Evolutionary conservation across 2,329 filamentous ascomycete species (phyloP).

Genomic region (Arthrobotrys iridis): DNA sequence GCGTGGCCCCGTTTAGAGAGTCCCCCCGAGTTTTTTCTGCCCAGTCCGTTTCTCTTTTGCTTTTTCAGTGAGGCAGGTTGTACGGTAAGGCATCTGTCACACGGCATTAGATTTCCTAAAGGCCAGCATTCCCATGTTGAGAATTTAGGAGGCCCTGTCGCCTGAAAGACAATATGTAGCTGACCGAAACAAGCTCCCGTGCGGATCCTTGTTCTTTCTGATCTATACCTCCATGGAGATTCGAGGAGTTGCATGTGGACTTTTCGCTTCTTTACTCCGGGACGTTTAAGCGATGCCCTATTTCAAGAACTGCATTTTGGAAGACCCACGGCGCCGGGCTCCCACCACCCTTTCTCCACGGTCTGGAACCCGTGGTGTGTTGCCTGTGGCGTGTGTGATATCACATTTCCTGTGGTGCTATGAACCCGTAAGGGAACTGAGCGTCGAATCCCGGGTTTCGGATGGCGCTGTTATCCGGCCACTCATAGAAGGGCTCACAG

Average conservation of each 20-base stretch:
- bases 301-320: background rate
- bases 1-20: background rate
- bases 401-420: slow-evolving; percentile 1
- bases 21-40: background rate
- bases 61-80: background rate
- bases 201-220: slow-evolving; percentile 14
- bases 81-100: slow-evolving; percentile 5
- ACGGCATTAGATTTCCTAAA: background rate
- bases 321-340: slow-evolving; percentile 31
- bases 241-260: background rate
- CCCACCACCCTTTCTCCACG: slow-evolving; percentile 18
- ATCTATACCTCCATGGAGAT: background rate
- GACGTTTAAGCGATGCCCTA: slow-evolving; percentile 29
- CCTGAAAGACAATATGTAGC: background rate
- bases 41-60: background rate
- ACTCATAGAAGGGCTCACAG: background rate
- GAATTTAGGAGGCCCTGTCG: background rate
- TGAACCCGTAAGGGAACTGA: background rate
- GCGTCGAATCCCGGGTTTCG: background rate
- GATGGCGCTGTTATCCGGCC: background rate
- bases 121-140: background rate
- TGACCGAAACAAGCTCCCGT: slow-evolving; percentile 29
- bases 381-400: slow-evolving; percentile 27
- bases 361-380: slow-evolving; percentile 24
- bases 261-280: slow-evolving; percentile 3